Base-by-base conservation (phyloP, 257 asterid genomes). In the Solanum piurae region DNA sequence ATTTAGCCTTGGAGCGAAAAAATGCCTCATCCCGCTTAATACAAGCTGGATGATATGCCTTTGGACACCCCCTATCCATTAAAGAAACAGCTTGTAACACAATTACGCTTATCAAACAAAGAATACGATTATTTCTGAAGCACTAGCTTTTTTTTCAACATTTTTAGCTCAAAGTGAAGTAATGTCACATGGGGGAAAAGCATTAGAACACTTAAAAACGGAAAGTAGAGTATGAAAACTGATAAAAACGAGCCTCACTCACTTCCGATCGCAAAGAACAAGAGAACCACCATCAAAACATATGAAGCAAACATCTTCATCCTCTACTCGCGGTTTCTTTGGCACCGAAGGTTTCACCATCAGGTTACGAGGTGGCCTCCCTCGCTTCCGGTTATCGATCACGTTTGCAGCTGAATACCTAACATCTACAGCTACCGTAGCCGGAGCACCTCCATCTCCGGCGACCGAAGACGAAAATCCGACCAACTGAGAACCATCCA, bases 261-360 rank as follows among this genome's bases (percentile, higher is more conserved):
- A 96, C 99, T 94, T 96, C 91, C 98, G 96, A 93, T 97, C 99
- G 85, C 99, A 97, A 52, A 97, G 95, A 21, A 97, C 98, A 16
- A 97, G 93, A 9, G 96, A 92, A 72, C 99, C 99, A 12, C 98
- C 99, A 87, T 97, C 99, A 25, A 95, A 97, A 93, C 99, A 97
- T 40, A 97, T 95, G 86, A 97, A 97, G 94, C 99, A 97, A 29
- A 95, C 98, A 73, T 97, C 99, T 77, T 95, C 99, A 62, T 94
- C 98, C 91, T 95, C 95, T 36, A 71, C 88, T 34, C 88, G 86
- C 64, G 40, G 84, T 79, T 87, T 92, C 72, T 87, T 89, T 86
- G 91, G 88, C 33, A 89, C 92, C 11, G 92, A 95, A 72, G 92
- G 98, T 52, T 90, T 92, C 71, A 86, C 90, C 82, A 88, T 86